Conservation (phyloP, 371 early-diverging fungal species). For the Saksenaea vasiformis region DNA sequence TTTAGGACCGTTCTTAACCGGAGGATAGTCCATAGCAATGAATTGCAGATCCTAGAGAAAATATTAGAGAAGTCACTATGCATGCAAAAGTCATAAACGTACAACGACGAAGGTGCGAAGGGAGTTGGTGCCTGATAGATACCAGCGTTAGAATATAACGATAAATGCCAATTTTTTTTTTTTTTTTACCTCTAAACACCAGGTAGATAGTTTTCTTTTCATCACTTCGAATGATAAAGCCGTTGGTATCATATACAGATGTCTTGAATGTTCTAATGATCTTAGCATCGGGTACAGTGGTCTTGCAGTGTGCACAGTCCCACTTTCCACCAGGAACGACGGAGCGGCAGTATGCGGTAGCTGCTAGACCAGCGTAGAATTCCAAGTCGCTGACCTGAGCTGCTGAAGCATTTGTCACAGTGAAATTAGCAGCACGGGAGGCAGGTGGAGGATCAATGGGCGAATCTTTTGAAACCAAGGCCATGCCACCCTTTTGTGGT, state of each 20-base stretch:
- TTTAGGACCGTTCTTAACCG: slow-evolving; percentile 11
- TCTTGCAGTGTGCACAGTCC: slow-evolving; percentile 16
- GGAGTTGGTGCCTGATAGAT: slow-evolving; percentile 5
- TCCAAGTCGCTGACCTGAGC: not conserved
- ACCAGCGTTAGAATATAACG: not conserved
- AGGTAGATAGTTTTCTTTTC: slow-evolving; percentile 5
- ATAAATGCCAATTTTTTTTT: not conserved
- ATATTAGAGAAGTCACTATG: not conserved
- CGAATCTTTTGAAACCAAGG: not conserved
- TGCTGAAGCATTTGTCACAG: not conserved
- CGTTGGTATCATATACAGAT: slow-evolving; percentile 10
- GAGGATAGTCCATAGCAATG: slow-evolving; percentile 11
- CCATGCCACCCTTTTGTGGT: not conserved
- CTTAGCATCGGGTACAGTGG: slow-evolving; percentile 4
- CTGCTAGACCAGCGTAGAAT: slow-evolving; percentile 16
- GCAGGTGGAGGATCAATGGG: not conserved
- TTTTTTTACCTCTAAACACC: slow-evolving; percentile 12
- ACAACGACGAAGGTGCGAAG: slow-evolving; percentile 21
- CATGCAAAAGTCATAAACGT: not conserved
- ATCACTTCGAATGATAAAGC: slow-evolving; percentile 12
- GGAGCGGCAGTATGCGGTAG: slow-evolving; percentile 14
- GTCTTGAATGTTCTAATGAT: slow-evolving; percentile 8
- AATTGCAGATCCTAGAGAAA: slow-evolving; percentile 10
- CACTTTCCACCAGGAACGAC: slow-evolving; percentile 14
- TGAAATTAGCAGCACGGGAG: not conserved